Conservation (phyloP, 169 alveolate species). For the Cystoisospora suis region DNA sequence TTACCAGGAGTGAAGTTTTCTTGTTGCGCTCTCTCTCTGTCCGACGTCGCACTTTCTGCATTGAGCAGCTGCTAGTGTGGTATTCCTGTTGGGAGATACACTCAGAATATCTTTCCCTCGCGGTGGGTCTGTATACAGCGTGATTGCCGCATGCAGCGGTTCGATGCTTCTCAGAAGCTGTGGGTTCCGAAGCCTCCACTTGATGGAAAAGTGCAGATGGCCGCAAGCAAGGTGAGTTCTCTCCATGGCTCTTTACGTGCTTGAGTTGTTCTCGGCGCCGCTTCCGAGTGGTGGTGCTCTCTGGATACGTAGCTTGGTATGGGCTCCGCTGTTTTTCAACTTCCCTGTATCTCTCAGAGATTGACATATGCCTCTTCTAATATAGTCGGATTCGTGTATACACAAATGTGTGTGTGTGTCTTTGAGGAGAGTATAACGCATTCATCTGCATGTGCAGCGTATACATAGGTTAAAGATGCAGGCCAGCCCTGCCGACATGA, state of each 20-base stretch:
- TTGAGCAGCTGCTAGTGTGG: background rate
- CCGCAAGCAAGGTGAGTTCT: constrained; percentile 55
- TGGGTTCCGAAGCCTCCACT: constrained; percentile 66
- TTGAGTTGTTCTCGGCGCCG: background rate
- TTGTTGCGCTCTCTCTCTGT: background rate
- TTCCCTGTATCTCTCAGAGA: background rate
- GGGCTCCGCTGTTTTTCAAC: too few relatives aligned
- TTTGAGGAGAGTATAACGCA: too few relatives aligned
- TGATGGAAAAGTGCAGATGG: constrained; percentile 57
- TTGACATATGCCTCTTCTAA: too few relatives aligned
- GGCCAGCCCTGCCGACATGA: too few relatives aligned
- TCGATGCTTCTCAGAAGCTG: constrained; percentile 35
- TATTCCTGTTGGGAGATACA: background rate
- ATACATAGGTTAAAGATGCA: too few relatives aligned
- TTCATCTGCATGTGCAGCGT: too few relatives aligned
- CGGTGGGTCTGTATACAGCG: constrained; percentile 34
- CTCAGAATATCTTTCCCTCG: background rate
- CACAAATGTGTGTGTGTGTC: background rate
- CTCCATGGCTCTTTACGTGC: background rate
- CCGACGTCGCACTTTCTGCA: background rate
- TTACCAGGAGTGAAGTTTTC: background rate
- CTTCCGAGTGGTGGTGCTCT: background rate
- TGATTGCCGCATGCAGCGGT: constrained; percentile 68
- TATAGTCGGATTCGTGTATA: background rate
- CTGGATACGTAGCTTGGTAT: too few relatives aligned